A percentile compares a stretch with the other conserved stretches of the same genome.
Conservation (phyloP, 108 stramenopile species). For the Cafeteria roenbergensis region DNA sequence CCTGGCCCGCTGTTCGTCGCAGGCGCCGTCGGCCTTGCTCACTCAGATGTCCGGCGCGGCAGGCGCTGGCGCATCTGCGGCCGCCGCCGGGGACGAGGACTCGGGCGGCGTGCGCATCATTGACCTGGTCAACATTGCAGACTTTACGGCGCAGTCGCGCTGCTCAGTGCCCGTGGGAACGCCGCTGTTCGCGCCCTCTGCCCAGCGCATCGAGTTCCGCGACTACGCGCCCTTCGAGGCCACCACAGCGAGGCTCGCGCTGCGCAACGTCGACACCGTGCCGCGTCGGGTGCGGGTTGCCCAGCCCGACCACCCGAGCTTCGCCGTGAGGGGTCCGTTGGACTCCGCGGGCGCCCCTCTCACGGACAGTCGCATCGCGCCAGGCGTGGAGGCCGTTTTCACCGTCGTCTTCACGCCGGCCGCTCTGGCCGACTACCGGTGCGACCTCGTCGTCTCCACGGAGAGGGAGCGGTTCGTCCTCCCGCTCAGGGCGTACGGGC, state of each 20-base stretch:
- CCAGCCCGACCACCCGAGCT: constrained; percentile 36
- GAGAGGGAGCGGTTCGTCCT: constrained; percentile 53
- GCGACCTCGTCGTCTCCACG: constrained; percentile 41
- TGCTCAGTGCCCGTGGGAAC: background rate
- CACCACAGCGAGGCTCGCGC: background rate
- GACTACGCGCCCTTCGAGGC: background rate
- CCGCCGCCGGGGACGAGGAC: too few species aligned
- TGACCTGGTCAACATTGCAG: background rate
- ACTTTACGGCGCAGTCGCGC: background rate
- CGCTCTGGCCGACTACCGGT: constrained; percentile 40
- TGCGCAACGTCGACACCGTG: constrained; percentile 20
- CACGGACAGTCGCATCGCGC: constrained; percentile 25
- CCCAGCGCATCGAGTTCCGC: background rate
- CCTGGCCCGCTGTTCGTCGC: too few species aligned
- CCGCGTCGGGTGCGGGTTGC: constrained; percentile 41
- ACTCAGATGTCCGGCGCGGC: too few species aligned
- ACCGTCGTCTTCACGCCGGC: constrained; percentile 45
- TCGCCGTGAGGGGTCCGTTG: constrained; percentile 34
- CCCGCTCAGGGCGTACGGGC: constrained; percentile 39
- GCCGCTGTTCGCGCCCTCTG: background rate
- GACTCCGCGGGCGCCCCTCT: constrained; percentile 24
- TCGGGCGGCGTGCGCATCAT: too few species aligned
- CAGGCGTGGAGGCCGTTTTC: constrained; percentile 51
- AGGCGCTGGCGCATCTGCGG: too few species aligned
- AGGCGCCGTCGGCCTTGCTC: too few species aligned